These are phyloP conservation scores for Penicillium psychrosexuale DNA, from an alignment of 2,329 filamentous ascomycete genomes.

Conservation along the genomic window DNA sequence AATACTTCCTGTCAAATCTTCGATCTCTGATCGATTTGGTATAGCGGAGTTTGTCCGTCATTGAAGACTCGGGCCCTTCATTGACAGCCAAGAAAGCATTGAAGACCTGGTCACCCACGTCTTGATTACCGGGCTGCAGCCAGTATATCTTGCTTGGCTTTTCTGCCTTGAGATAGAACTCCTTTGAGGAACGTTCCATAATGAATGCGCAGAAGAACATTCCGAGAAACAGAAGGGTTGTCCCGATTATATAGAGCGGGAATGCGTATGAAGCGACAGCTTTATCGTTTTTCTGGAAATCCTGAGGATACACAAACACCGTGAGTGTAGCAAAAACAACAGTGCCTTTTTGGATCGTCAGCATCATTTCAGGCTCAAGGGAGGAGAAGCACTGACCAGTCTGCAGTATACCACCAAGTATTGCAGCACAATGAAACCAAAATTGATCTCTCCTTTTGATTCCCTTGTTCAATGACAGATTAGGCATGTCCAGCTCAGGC, in stretches of 20 bases:
- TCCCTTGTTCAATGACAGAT: slow-evolving; percentile 37
- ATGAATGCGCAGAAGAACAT: slow-evolving; percentile 38
- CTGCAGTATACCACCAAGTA: slow-evolving; percentile 29
- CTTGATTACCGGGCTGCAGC: slow-evolving; percentile 40
- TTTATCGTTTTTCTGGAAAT: slow-evolving; percentile 27
- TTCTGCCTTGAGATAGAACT: slow-evolving; percentile 24
- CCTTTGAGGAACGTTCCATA: slow-evolving; percentile 32
- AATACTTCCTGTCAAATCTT: slow-evolving; percentile 10
- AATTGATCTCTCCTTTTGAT: slow-evolving; percentile 27
- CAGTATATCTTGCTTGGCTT: slow-evolving; percentile 35
- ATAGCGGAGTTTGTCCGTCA: slow-evolving; percentile 20
- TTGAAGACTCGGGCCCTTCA: slow-evolving; percentile 17
- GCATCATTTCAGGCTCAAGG: not conserved
- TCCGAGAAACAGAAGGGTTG: slow-evolving; percentile 31
- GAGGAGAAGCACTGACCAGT: slow-evolving; percentile 19
- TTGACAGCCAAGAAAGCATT: slow-evolving; percentile 35
- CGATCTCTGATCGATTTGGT: slow-evolving; percentile 29
- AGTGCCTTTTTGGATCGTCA: slow-evolving; percentile 16
- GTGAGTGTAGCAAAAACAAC: slow-evolving; percentile 31
- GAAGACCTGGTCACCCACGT: slow-evolving; percentile 40
- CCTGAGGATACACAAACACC: slow-evolving; percentile 25
- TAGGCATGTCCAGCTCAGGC: slow-evolving; percentile 33
- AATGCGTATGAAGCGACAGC: slow-evolving; percentile 32
- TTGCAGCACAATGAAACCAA: slow-evolving; percentile 33
- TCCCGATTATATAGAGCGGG: slow-evolving; percentile 35